A percentile compares a stretch with the other conserved stretches of the same genome.
These are phyloP conservation scores for Ophiostoma australiae DNA, from an alignment of 2,329 filamentous ascomycete species.

Conservation along the genomic window DNA sequence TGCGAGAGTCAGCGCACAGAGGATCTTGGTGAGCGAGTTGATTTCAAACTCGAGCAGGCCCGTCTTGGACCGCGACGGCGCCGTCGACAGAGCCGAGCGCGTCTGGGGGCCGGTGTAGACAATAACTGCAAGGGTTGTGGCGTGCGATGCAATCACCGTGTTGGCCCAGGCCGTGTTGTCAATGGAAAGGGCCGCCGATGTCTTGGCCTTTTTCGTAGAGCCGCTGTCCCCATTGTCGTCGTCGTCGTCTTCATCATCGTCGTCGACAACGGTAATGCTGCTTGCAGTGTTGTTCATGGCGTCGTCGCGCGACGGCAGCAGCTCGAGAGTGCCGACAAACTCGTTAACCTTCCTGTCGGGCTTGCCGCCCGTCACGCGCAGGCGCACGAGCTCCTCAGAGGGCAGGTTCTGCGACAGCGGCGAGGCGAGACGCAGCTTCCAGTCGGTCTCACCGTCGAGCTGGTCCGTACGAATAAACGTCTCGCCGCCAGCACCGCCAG, in stretches of 20 bases:
- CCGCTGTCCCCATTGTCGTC: slow-evolving; percentile 30
- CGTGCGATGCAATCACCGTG: slow-evolving; percentile 91
- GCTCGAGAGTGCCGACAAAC: slow-evolving; percentile 82
- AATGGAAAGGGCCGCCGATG: slow-evolving; percentile 68
- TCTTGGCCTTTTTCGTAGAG: slow-evolving; percentile 24
- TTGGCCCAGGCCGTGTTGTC: slow-evolving; percentile 99
- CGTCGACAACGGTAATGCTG: background rate
- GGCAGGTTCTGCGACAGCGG: slow-evolving; percentile 76
- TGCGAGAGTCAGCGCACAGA: slow-evolving; percentile 80
- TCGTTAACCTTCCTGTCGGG: slow-evolving; percentile 93
- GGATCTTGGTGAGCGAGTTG: slow-evolving; percentile 92
- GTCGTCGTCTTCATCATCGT: background rate
- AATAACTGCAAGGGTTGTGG: slow-evolving; percentile 79
- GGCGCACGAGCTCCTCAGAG: slow-evolving; percentile 63
- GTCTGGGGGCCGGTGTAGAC: slow-evolving; percentile 95
- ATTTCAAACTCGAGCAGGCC: slow-evolving; percentile 94
- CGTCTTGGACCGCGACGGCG: slow-evolving; percentile 86
- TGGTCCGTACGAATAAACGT: slow-evolving; percentile 98
- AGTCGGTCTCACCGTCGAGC: slow-evolving; percentile 95
- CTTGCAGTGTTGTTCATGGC: slow-evolving; percentile 35
- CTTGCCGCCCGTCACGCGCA: slow-evolving; percentile 75
- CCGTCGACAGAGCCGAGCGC: slow-evolving; percentile 86
- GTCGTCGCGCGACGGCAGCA: slow-evolving; percentile 53
- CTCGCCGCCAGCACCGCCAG: slow-evolving; percentile 59
- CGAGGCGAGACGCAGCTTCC: slow-evolving; percentile 89